A percentile compares a stretch with the other conserved stretches of the same genome.
phyloP scores from a whole-genome alignment of 192 early-diverging fungal species.

The Backusella tarrabulga region DNA sequence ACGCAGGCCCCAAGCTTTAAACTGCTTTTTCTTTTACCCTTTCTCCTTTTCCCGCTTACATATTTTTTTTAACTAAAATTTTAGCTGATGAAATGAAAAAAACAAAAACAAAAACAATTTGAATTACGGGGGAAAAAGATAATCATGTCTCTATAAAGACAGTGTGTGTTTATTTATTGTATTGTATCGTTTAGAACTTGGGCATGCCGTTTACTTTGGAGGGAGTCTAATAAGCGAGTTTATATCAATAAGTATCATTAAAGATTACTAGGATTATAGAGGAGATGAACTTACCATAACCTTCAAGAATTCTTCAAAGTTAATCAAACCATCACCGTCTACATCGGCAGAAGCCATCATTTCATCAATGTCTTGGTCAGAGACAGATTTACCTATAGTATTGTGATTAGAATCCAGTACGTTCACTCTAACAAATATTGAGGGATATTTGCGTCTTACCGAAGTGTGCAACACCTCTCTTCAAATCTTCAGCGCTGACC shows the following conservation, averaged over 20 bases:
- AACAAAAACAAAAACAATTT: neutral
- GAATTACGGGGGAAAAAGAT: neutral
- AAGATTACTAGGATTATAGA: neutral
- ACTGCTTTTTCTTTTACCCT: neutral
- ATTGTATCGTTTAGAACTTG: neutral
- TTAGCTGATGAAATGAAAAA: neutral
- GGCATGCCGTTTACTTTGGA: slow-evolving; percentile 12
- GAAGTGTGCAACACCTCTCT: slow-evolving; percentile 25
- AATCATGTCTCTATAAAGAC: neutral
- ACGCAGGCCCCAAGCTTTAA: slow-evolving; percentile 56
- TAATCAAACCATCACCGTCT: slow-evolving; percentile 85
- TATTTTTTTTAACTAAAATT: neutral
- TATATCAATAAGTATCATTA: neutral
- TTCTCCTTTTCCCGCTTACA: neutral
- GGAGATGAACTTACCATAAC: slow-evolving; percentile 46
- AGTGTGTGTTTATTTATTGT: neutral
- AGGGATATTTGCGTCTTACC: slow-evolving; percentile 21
- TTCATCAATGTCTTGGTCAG: neutral
- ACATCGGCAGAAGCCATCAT: slow-evolving; percentile 64
- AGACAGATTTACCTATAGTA: slow-evolving; percentile 9
- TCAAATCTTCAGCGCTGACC: slow-evolving; percentile 25
- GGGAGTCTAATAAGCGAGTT: slow-evolving; percentile 7
- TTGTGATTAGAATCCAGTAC: neutral
- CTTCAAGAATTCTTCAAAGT: slow-evolving; percentile 89
- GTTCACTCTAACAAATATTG: neutral